A percentile compares a stretch with the other conserved stretches of the same genome.
These are phyloP conservation scores for Aphanocladium album DNA, from an alignment of 2,329 filamentous ascomycete genomes.

Conservation along the genomic window DNA sequence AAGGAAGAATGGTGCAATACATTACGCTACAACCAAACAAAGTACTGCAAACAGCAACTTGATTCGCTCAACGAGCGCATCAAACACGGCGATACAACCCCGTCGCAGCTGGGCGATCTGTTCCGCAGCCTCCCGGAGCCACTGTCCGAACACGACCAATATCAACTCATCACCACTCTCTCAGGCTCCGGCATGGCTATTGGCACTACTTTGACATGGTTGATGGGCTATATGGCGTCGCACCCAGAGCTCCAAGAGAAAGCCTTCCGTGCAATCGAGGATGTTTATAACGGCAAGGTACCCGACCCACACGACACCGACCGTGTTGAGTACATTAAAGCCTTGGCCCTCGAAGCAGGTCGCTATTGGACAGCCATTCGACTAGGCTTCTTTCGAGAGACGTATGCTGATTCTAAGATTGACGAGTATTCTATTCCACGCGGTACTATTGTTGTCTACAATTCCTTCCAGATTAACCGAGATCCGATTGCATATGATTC, in stretches of 20 bases:
- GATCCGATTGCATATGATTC: slow-evolving; percentile 9
- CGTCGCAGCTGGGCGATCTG: slow-evolving; percentile 11
- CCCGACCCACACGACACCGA: slow-evolving; percentile 13
- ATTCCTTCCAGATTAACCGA: slow-evolving; percentile 9
- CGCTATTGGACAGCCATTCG: slow-evolving; percentile 12
- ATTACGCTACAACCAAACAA: neutral
- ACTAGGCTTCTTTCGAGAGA: slow-evolving; percentile 12
- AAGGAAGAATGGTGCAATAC: neutral
- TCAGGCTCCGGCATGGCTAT: slow-evolving; percentile 10
- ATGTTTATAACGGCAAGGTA: slow-evolving; percentile 7
- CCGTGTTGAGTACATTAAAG: slow-evolving; percentile 13
- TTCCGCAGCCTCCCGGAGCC: slow-evolving; percentile 1
- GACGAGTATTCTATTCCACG: slow-evolving; percentile 6
- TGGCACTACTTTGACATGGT: slow-evolving; percentile 10
- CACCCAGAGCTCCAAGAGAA: slow-evolving; percentile 12
- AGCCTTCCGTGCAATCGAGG: slow-evolving; percentile 7
- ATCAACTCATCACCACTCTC: neutral
- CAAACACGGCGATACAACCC: slow-evolving; percentile 7
- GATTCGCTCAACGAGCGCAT: slow-evolving; percentile 9
- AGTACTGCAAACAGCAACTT: slow-evolving; percentile 11
- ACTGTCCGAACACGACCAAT: slow-evolving; percentile 9
- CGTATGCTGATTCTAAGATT: neutral
- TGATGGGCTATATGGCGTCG: slow-evolving; percentile 9
- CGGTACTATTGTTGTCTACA: slow-evolving; percentile 12
- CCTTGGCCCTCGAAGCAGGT: slow-evolving; percentile 1